A percentile compares a stretch with the other conserved stretches of the same genome.
Evolutionary conservation across 2,329 filamentous ascomycete species (phyloP).

Genomic region (Talaromyces amestolkiae): DNA sequence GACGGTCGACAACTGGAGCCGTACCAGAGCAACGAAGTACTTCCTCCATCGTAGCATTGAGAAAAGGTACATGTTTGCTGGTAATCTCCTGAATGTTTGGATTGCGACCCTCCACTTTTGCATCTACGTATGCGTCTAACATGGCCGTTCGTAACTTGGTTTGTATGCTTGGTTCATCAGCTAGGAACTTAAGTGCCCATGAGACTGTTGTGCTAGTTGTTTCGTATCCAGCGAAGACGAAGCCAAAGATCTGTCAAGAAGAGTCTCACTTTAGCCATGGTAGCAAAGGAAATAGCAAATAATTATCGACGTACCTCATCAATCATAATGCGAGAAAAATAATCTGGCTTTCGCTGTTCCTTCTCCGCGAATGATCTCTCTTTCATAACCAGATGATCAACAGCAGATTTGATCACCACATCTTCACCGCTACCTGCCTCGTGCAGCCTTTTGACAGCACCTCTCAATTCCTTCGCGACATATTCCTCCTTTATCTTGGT

Average conservation of each 20-base stretch:
- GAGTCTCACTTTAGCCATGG: background rate
- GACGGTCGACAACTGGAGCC: background rate
- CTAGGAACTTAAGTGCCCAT: background rate
- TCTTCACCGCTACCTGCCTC: background rate
- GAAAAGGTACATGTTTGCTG: background rate
- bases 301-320: background rate
- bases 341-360: background rate
- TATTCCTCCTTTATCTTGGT: background rate
- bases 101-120: background rate
- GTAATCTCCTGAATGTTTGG: background rate
- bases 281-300: background rate
- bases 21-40: background rate
- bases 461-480: background rate
- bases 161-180: background rate
- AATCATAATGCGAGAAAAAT: background rate
- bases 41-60: background rate
- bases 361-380: background rate
- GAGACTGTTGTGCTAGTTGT: background rate
- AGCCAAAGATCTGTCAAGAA: background rate
- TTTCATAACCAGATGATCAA: background rate
- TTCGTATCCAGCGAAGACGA: background rate
- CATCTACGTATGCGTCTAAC: background rate
- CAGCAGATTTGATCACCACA: background rate
- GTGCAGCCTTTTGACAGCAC: background rate
- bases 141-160: background rate